Conservation (phyloP, 177 flowering plant genomes). For the Vitis hybrid region DNA sequence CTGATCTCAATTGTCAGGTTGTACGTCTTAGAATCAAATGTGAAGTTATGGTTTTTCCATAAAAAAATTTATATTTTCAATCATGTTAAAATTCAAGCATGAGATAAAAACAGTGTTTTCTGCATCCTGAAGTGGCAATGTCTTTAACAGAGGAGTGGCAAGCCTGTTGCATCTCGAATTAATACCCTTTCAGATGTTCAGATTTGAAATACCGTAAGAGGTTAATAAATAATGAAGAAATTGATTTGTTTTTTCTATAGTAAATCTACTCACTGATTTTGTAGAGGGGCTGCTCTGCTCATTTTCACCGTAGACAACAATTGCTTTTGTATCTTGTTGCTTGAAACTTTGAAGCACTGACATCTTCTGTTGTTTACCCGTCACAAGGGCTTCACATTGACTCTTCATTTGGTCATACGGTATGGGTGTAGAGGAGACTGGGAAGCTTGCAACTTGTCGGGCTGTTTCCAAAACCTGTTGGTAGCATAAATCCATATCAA, state of each 20-base stretch:
- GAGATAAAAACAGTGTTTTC: too few relatives aligned
- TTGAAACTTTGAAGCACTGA: slow-evolving; percentile 70
- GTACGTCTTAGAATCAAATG: too few relatives aligned
- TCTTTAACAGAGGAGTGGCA: too few relatives aligned
- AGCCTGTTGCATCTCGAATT: too few relatives aligned
- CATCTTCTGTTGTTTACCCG: slow-evolving; percentile 88
- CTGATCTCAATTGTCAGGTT: too few relatives aligned
- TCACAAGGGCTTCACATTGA: slow-evolving; percentile 91
- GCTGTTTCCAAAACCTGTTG: slow-evolving; percentile 84
- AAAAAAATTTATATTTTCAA: too few relatives aligned
- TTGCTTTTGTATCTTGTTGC: slow-evolving; percentile 40
- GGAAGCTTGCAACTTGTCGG: slow-evolving; percentile 71
- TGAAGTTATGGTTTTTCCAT: too few relatives aligned
- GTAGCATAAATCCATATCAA: neutral
- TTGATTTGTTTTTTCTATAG: neutral
- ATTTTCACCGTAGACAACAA: slow-evolving; percentile 27
- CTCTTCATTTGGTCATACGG: slow-evolving; percentile 81
- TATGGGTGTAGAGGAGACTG: slow-evolving; percentile 62
- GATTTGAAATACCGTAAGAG: too few relatives aligned
- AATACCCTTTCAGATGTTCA: too few relatives aligned
- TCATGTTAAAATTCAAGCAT: too few relatives aligned
- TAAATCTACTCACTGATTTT: slow-evolving; percentile 35
- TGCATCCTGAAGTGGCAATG: too few relatives aligned
- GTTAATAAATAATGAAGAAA: too few relatives aligned
- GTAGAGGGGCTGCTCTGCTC: slow-evolving; percentile 23